A percentile compares a stretch with the other conserved stretches of the same genome.
Conservation (phyloP, 108 stramenopile species). For the Pseudonitzschia multiseries region DNA sequence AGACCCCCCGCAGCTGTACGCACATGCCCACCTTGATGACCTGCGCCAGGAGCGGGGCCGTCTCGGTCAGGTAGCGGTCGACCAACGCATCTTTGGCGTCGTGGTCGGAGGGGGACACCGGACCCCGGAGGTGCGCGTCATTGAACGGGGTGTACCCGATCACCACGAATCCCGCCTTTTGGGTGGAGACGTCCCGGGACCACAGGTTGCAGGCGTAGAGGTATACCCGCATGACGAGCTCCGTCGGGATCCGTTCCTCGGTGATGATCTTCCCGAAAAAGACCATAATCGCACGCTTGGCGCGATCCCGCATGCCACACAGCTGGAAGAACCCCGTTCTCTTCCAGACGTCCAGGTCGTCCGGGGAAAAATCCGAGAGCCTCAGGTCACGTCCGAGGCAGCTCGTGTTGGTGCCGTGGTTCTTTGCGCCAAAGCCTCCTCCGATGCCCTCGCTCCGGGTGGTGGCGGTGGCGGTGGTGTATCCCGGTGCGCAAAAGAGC, state of each 20-base stretch:
- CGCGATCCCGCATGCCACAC: constrained; percentile 14
- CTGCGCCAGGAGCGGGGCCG: background rate
- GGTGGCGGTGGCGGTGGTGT: background rate
- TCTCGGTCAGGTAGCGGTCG: background rate
- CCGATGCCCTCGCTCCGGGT: background rate
- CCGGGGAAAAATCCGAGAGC: constrained; percentile 4
- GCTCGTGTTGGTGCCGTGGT: background rate
- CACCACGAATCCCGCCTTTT: constrained; percentile 6
- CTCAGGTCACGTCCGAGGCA: constrained; percentile 10
- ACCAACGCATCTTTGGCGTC: background rate
- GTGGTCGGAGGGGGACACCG: background rate
- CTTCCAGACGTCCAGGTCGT: constrained; percentile 10
- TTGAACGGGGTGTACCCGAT: background rate
- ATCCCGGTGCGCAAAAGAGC: constrained; percentile 17
- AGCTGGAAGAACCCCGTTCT: constrained; percentile 11
- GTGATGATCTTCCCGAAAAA: background rate
- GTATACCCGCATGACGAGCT: background rate
- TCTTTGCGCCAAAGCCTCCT: no score
- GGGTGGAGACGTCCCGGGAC: constrained; percentile 2
- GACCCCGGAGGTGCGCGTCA: background rate
- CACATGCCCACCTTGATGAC: constrained; percentile 3
- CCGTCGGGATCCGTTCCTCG: background rate
- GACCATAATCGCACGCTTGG: background rate
- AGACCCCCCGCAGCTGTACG: constrained; percentile 3
- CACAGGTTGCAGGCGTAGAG: constrained; percentile 2